A percentile compares a stretch with the other conserved stretches of the same genome.
Conservation (phyloP, 768 basidiomycete species). For the Trametes maxima region DNA sequence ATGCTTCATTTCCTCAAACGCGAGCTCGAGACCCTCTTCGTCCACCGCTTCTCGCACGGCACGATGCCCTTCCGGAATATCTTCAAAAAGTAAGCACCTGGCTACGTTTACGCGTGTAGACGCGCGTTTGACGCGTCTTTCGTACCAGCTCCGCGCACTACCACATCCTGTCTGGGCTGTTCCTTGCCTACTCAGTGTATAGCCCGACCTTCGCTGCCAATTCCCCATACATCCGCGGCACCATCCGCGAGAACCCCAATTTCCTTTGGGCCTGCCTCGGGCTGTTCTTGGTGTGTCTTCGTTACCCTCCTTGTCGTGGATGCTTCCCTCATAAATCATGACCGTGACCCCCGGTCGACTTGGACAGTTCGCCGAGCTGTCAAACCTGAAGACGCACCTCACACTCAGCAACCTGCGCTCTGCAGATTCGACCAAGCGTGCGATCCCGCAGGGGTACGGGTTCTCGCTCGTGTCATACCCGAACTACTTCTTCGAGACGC, state of each 20-base stretch:
- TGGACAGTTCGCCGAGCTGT: slow-evolving; percentile 76
- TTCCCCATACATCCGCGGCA: slow-evolving; percentile 63
- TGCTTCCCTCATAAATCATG: neutral
- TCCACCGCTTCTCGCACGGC: slow-evolving; percentile 94
- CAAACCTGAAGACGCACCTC: slow-evolving; percentile 83
- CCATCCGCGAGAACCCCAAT: slow-evolving; percentile 60
- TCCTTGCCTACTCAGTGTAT: slow-evolving; percentile 81
- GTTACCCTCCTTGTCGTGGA: neutral
- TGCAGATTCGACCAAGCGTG: slow-evolving; percentile 71
- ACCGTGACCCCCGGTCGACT: neutral
- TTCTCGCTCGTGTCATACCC: slow-evolving; percentile 87
- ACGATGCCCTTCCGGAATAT: slow-evolving; percentile 90
- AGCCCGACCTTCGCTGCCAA: slow-evolving; percentile 72
- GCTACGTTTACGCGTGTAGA: neutral
- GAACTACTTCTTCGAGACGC: slow-evolving; percentile 91
- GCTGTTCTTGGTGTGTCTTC: slow-evolving; percentile 71
- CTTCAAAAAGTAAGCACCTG: slow-evolving; percentile 79
- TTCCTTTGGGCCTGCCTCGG: slow-evolving; percentile 70
- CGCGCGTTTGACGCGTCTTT: slow-evolving; percentile 13
- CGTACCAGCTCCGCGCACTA: slow-evolving; percentile 81
- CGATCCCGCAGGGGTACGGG: slow-evolving; percentile 92
- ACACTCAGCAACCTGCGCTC: slow-evolving; percentile 86
- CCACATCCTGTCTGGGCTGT: slow-evolving; percentile 76
- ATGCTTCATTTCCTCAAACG: slow-evolving; percentile 91
- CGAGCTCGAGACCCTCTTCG: slow-evolving; percentile 88